Evolutionary conservation across 495 filamentous ascomycete genomes (phyloP).

Genomic region (Penicillium coffeae): DNA sequence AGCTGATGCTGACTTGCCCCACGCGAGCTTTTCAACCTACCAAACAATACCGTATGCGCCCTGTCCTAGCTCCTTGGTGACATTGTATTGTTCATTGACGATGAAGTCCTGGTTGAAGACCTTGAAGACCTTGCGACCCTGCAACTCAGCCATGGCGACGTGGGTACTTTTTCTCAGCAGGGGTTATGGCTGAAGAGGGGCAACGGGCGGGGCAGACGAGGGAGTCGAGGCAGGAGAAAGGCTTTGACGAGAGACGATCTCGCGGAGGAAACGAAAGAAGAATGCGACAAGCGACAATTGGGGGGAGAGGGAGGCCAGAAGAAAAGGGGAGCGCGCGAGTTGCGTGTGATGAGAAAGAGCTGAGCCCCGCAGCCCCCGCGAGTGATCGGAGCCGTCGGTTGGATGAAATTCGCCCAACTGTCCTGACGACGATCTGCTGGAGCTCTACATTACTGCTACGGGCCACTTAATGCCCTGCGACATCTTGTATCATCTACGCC

Average conservation of each 20-base stretch:
- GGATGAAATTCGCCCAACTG: constrained; percentile 6
- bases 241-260: no score
- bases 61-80: constrained; percentile 97
- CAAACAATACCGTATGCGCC: constrained; percentile 99
- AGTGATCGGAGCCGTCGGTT: constrained; percentile 16
- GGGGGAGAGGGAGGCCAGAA: constrained; percentile 3
- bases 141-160: constrained; percentile 71
- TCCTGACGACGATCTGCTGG: not conserved
- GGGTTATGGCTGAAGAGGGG: constrained; percentile 4
- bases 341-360: constrained; percentile 13
- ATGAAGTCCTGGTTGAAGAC: constrained; percentile 99
- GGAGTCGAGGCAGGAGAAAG: no score
- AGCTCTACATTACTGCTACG: not conserved
- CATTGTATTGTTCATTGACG: constrained; percentile 95
- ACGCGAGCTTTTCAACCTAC: constrained; percentile 48
- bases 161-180: constrained; percentile 1
- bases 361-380: constrained; percentile 28
- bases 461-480: not conserved
- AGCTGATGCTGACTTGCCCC: not conserved
- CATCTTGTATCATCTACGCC: no score
- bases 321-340: constrained; percentile 8
- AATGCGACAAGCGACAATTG: constrained; percentile 4
- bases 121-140: constrained; percentile 95
- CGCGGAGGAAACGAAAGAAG: constrained; percentile 6
- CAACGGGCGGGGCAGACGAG: constrained; percentile 1